A percentile compares a stretch with the other conserved stretches of the same genome.
Evolutionary conservation across 192 early-diverging fungal genomes (phyloP).

Genomic region (Umbelopsis ramanniana): DNA sequence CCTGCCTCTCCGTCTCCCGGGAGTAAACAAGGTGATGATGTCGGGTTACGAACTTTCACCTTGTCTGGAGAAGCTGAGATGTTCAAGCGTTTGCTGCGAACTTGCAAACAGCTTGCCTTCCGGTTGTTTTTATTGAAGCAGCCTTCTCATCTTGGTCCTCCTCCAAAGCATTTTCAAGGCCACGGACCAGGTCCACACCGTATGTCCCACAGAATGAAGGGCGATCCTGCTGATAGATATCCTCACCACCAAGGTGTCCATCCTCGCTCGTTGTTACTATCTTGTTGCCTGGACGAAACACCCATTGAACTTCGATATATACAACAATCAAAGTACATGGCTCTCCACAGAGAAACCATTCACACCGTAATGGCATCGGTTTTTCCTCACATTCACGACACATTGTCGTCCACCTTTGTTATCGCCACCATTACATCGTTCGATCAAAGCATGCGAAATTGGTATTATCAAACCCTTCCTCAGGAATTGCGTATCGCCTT

Average conservation of each 20-base stretch:
- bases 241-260: background rate
- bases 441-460: constrained; percentile 19
- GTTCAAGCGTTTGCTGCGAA: constrained; percentile 1
- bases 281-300: background rate
- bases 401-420: background rate
- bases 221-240: background rate
- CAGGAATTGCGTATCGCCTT: background rate
- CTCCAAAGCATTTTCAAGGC: too few species aligned
- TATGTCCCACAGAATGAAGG: background rate
- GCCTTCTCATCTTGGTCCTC: background rate
- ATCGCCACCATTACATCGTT: background rate
- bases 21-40: background rate
- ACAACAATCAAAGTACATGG: constrained; percentile 1
- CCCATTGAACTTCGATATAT: background rate
- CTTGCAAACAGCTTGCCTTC: background rate
- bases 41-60: background rate
- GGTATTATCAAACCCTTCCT: constrained; percentile 16
- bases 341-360: background rate
- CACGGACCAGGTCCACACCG: background rate
- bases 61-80: background rate
- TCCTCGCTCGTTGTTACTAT: background rate
- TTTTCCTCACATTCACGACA: background rate
- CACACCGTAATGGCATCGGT: background rate
- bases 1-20: background rate
- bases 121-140: background rate